Evolutionary conservation across 2,329 filamentous ascomycete species (phyloP), one percentile per base, ranked within the genome.

Genomic region (Acrocalymma vagum): DNA sequence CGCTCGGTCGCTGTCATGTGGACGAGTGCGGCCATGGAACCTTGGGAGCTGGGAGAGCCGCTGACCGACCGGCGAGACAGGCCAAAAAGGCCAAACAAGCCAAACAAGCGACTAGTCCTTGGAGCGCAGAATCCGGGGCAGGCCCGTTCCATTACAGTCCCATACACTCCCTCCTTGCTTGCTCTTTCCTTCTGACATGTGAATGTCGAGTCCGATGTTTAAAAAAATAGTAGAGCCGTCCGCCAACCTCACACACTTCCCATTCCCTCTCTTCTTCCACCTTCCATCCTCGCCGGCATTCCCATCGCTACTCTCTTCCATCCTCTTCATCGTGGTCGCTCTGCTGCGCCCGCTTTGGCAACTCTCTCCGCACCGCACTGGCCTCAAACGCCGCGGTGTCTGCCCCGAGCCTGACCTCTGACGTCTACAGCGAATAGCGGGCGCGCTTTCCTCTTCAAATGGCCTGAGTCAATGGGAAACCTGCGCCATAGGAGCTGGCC

Each of bases 301-400:
- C 16, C 20, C 31, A 18, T 14, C 29, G 16, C 26, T 30, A 11
- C 33, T 18, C n/a, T 14, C n/a, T n/a, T n/a, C n/a, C n/a, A n/a
- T n/a, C n/a, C n/a, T n/a, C n/a, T n/a, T n/a, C n/a, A n/a, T n/a
- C n/a, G n/a, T n/a, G n/a, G n/a, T n/a, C n/a, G n/a, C n/a, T n/a
- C n/a, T n/a, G n/a, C 27, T 10, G 22, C 44, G 45, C 58, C 36
- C 28, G 14, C 31, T 47, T 33, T 51, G 57, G 56, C 41, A 60
- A 56, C 30, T 49, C 31, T 23, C 40, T 32, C 53, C 58, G 58
- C 44, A 30, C 22, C 30, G 33, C 25, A 24, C 33, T 32, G 30
- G 30, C 26, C 31, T 48, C 60, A 57, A 39, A 53, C 29, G 41
- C 59, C 58, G 58, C 60, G 58, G 60, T 47, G 23, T 59, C 47